Base-by-base conservation (phyloP, 2,329 filamentous ascomycete genomes). In the Alternaria triticimaculans region DNA sequence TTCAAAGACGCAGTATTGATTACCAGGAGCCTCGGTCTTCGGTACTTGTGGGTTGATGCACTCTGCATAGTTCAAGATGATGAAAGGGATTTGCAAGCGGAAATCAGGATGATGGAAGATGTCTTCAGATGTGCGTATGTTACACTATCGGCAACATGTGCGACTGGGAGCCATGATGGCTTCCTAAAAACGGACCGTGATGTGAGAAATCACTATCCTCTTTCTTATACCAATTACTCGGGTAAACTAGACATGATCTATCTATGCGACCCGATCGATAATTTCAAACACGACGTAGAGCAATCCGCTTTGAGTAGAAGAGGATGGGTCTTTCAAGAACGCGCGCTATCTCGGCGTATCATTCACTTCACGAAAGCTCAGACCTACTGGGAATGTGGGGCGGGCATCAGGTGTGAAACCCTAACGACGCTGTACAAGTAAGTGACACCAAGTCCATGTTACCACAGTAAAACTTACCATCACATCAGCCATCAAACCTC, bases 261-360 rank as follows among this genome's bases (percentile, higher is more conserved):
- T 26, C 15, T 49, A 2, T 49, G 46, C 23, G 23, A 26, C 3
- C 23, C 23, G 15, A 49, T 49, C 23, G 46, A 49, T 28, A n/a
- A 49, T 18, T 49, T 49, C 4, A 15, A 18, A 28, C 25, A n/a
- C 23, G 9, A 49, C 14, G 46, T 49, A 28, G 23, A 28, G 25
- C 46, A 49, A 6, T n/a, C 23, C 11, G 46, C 43, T 0, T 55
- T 76, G 2, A 75, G 71, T 33, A 56, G 55, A 6, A 65, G 75
- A 3, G 75, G 65, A 2, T 78, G 74, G 75, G 72, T 76, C 1
- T 61, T 74, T 1, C 73, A 78, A 55, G 75, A 78, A 51, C 60
- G 66, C 10, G 72, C 68, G 1, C 45, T 78, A 2, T 66, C 74
- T 5, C 69, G 67, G 5, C 54, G 74, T 8, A 73, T 68, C 1